phyloP scores from a whole-genome alignment of 2,329 filamentous ascomycete genomes.

The Pseudomassariella vexata region DNA sequence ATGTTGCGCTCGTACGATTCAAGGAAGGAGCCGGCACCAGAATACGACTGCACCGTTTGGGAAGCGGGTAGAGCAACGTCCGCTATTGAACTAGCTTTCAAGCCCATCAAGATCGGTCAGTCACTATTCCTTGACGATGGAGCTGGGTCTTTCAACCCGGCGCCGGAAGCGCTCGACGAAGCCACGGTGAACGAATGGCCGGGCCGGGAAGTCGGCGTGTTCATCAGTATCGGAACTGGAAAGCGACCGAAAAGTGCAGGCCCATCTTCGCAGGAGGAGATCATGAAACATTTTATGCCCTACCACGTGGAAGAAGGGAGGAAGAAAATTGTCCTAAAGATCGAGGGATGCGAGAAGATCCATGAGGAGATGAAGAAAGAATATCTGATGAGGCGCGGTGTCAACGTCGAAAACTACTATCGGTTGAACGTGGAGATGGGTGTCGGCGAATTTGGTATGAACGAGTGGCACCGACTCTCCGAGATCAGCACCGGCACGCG shows the following conservation, averaged over 20 bases:
- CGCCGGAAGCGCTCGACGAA: conserved; percentile 81
- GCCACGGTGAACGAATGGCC: conserved; percentile 92
- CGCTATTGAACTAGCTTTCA: conserved; percentile 88
- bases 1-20: conserved; percentile 93
- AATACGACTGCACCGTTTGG: conserved; percentile 95
- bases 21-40: conserved; percentile 80
- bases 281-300: conserved; percentile 86
- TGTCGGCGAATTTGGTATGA: conserved; percentile 97
- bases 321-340: conserved; percentile 78
- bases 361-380: conserved; percentile 82
- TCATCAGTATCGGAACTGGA: conserved; percentile 91
- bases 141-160: conserved; percentile 83
- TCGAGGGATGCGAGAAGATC: conserved; percentile 89
- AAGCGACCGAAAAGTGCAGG: conserved; percentile 64
- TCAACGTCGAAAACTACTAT: conserved; percentile 88
- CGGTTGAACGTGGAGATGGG: conserved; percentile 95
- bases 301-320: conserved; percentile 91
- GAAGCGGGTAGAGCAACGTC: conserved; percentile 92
- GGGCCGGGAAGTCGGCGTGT: conserved; percentile 83
- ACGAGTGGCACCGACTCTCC: conserved; percentile 90
- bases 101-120: conserved; percentile 90
- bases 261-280: conserved; percentile 72
- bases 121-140: conserved; percentile 93
- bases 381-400: conserved; percentile 67
- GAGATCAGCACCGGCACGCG: conserved; percentile 92